These are phyloP conservation scores for Colletotrichum cordylinicola DNA, from an alignment of 2,329 filamentous ascomycete genomes.

Conservation along the genomic window DNA sequence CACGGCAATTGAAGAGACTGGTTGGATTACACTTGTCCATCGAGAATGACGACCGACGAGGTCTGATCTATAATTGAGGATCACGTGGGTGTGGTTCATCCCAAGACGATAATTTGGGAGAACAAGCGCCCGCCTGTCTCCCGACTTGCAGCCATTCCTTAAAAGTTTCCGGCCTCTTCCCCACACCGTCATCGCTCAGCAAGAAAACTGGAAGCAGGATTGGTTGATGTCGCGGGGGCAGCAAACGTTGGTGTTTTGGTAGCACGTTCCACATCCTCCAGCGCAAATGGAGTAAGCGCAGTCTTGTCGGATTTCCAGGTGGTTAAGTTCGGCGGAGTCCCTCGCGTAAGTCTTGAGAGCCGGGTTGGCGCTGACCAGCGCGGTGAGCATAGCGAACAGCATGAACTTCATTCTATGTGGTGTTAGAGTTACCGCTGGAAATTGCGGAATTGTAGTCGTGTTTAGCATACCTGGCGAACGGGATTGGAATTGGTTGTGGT, in stretches of 20 bases:
- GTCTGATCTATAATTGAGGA: no score
- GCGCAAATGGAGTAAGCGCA: not conserved
- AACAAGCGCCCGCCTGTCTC: no score
- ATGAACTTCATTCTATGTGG: not conserved
- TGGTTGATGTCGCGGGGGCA: not conserved
- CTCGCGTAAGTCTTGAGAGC: not conserved
- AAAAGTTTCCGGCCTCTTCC: no score
- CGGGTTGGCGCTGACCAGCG: not conserved
- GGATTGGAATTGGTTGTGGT: not conserved
- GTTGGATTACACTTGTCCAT: no score
- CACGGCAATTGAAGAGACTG: no score
- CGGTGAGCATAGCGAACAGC: not conserved
- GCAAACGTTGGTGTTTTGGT: not conserved
- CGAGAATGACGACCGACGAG: no score
- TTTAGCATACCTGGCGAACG: not conserved
- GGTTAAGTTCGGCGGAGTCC: not conserved
- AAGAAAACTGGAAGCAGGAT: not conserved
- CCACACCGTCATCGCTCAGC: not conserved
- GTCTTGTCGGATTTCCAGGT: not conserved
- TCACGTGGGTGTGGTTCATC: no score
- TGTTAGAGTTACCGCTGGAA: not conserved
- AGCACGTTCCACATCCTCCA: not conserved
- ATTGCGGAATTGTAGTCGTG: not conserved
- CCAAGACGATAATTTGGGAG: no score
- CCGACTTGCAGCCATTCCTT: no score